Evolutionary conservation across 345 rosid species (phyloP), one percentile per base, ranked within the genome.

Genomic region (Arabidopsis arenosa): DNA sequence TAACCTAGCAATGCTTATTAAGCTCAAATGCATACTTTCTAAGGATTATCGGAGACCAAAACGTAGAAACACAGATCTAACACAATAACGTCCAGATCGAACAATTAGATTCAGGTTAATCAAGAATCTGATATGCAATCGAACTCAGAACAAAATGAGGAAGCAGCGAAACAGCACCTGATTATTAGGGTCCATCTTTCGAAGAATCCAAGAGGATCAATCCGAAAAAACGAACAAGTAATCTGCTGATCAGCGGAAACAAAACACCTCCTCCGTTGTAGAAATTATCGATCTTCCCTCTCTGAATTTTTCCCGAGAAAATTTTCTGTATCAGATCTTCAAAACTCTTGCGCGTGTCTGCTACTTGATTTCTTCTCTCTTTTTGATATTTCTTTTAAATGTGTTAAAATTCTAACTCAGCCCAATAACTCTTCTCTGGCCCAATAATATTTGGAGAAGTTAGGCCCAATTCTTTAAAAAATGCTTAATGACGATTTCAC

Each of bases 141-240:
- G 35, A 73, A 39, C 68, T 78, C 58, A 33, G 32, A 28, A 28
- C 32, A 28, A 28, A 28, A 28, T 28, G 39, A 65, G 9, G 37
- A 63, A 63, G 65, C 39, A 69, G 54, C 21, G 44, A 70, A 5
- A 6, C 28, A 77, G 62, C 63, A 78, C 81, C 81, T 78, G 81
- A 15, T 78, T 78, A 15, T 78, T 78, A 41, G 81, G 74, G 52
- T 78, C 81, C 81, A 78, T 78, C 64, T 66, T 54, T 61, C 44
- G 59, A 52, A 44, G 30, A 41, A 73, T 54, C 77, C 67, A 11
- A 72, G 33, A 13, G 48, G 21, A 78, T 78, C 57, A 72, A 66
- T 58, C 18, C 51, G 26, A 18, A 7, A 17, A 33, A 39, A 58
- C 32, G n/a, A 57, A 32, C 10, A 57, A 57, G 33, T 11, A 49